Conservation (phyloP, 116 monocot species). For the Posidonia oceanica region DNA sequence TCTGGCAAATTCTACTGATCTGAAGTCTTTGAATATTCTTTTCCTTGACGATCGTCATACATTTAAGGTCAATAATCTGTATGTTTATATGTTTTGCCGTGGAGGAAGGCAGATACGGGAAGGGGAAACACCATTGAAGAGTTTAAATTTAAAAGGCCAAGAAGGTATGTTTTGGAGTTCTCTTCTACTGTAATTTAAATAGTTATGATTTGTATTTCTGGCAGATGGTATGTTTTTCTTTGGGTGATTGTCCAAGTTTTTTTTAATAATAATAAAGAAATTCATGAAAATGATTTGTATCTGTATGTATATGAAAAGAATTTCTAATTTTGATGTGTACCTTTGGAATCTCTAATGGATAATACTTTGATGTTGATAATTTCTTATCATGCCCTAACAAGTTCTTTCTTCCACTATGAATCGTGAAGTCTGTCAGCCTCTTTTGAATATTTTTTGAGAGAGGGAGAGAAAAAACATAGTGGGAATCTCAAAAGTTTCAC, state of each 20-base stretch:
- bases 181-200: neutral
- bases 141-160: neutral
- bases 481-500: no score
- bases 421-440: no score
- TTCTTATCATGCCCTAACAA: no score
- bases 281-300: neutral
- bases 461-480: no score
- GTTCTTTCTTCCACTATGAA: no score
- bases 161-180: constrained; percentile 4
- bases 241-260: neutral
- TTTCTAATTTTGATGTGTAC: no score
- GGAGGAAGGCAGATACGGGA: constrained; percentile 16
- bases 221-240: neutral
- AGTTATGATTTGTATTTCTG: neutral
- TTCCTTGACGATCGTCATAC: neutral
- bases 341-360: no score
- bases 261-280: neutral
- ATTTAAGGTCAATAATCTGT: constrained; percentile 4
- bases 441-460: no score
- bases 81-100: constrained; percentile 4
- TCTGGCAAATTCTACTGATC: neutral
- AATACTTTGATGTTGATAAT: no score
- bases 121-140: neutral
- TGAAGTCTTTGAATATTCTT: neutral
- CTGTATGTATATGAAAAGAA: no score